Conservation (phyloP, 192 early-diverging fungal species). For the Funneliformis mosseae region DNA sequence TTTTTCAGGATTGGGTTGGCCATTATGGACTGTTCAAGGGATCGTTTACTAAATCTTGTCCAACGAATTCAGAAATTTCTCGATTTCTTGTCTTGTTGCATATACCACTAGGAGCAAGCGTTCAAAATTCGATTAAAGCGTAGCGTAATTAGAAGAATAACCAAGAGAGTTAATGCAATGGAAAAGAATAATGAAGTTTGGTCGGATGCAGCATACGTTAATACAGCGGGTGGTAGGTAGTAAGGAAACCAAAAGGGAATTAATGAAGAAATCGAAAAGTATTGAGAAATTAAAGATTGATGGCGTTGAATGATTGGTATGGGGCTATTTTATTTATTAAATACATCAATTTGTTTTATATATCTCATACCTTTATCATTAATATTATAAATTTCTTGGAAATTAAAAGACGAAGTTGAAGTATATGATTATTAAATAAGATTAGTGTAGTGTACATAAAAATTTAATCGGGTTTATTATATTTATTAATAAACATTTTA, state of each 20-base stretch:
- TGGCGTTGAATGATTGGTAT: constrained; percentile 14
- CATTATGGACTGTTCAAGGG: constrained; percentile 65
- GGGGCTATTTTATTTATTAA: too few species aligned
- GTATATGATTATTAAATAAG: too few species aligned
- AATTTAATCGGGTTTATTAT: too few species aligned
- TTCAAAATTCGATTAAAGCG: constrained; percentile 64
- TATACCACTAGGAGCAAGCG: constrained; percentile 77
- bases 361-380: too few species aligned
- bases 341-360: too few species aligned
- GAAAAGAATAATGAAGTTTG: constrained; percentile 1
- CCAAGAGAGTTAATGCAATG: not conserved
- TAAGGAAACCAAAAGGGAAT: not conserved
- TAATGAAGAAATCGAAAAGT: not conserved
- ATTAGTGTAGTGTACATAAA: too few species aligned
- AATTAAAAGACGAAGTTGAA: too few species aligned
- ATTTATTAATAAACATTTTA: too few species aligned
- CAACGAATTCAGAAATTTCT: constrained; percentile 75
- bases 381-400: too few species aligned
- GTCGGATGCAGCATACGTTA: not conserved
- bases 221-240: too few species aligned
- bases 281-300: constrained; percentile 14
- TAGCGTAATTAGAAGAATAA: constrained; percentile 15
- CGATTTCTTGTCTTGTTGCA: constrained; percentile 75
- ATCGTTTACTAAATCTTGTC: constrained; percentile 75
- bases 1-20: constrained; percentile 82